A percentile compares a stretch with the other conserved stretches of the same genome.
These are phyloP conservation scores for Venturia oleaginea DNA, from an alignment of 2,329 filamentous ascomycete genomes.

Conservation along the genomic window DNA sequence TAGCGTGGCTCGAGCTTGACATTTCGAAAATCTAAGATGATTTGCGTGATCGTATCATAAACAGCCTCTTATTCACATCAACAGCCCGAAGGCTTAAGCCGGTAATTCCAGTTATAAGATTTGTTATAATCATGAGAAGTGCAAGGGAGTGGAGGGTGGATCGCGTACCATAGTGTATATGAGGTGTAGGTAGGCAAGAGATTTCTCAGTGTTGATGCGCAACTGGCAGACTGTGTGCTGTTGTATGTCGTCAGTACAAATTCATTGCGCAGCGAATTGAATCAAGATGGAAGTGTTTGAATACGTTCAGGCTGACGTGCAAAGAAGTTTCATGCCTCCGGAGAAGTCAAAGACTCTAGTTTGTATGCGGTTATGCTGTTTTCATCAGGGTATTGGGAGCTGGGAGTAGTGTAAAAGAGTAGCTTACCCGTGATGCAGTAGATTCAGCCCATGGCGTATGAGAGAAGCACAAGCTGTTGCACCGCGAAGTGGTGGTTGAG, in stretches of 20 bases:
- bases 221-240: neutral
- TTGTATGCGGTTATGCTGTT: constrained; percentile 31
- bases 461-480: neutral
- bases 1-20: neutral
- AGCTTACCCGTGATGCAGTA: neutral
- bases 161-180: neutral
- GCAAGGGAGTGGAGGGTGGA: neutral
- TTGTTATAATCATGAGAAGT: constrained; percentile 10
- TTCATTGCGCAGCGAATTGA: neutral
- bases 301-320: constrained; percentile 35
- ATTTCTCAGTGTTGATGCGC: neutral
- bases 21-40: constrained; percentile 5
- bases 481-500: neutral
- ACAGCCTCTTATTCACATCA: constrained; percentile 33
- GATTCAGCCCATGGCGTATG: neutral
- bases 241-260: neutral
- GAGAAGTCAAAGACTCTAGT: constrained; percentile 38
- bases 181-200: neutral
- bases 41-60: constrained; percentile 26
- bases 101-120: constrained; percentile 29
- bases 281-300: neutral
- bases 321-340: constrained; percentile 35
- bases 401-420: neutral
- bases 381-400: constrained; percentile 27
- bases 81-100: constrained; percentile 30